Evolutionary conservation across 140 eudicot species (phyloP).

Genomic region (Cichorium intybus): DNA sequence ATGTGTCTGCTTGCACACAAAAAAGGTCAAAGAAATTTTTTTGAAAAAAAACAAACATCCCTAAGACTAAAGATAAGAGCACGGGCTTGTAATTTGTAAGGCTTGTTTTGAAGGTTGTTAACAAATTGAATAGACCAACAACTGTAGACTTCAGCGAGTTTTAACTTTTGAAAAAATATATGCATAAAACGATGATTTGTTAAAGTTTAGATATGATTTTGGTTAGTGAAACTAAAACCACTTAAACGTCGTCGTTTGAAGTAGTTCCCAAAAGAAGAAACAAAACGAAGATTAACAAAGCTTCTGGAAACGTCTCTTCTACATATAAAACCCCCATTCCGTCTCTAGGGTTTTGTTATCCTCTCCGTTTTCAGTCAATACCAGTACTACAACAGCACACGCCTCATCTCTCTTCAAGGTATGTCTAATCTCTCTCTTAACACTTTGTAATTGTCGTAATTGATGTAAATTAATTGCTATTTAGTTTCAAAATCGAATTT

Average conservation of each 20-base stretch:
- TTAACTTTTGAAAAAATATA: background rate
- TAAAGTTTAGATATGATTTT: background rate
- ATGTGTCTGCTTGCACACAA: too few species aligned
- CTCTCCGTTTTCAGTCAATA: conserved; percentile 13
- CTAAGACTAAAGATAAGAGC: too few species aligned
- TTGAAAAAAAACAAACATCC: too few species aligned
- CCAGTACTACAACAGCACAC: background rate
- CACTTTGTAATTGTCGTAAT: background rate
- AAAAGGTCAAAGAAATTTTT: too few species aligned
- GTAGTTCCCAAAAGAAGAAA: background rate
- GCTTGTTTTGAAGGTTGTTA: background rate
- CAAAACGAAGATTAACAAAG: conserved; percentile 14
- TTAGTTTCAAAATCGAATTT: background rate
- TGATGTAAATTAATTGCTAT: background rate
- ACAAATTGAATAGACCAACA: too few species aligned
- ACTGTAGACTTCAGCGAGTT: background rate
- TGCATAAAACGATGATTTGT: background rate
- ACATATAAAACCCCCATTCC: conserved; percentile 18
- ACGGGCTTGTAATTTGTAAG: background rate
- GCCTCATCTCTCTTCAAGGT: conserved; percentile 17
- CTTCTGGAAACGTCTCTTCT: conserved; percentile 24
- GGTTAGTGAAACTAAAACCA: background rate
- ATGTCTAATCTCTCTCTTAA: background rate
- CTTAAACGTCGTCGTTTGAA: conserved; percentile 3
- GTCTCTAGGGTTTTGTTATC: conserved; percentile 68